Evolutionary conservation across 345 rosid species (phyloP), one percentile per base, ranked within the genome.

Genomic region (Microcos paniculata): DNA sequence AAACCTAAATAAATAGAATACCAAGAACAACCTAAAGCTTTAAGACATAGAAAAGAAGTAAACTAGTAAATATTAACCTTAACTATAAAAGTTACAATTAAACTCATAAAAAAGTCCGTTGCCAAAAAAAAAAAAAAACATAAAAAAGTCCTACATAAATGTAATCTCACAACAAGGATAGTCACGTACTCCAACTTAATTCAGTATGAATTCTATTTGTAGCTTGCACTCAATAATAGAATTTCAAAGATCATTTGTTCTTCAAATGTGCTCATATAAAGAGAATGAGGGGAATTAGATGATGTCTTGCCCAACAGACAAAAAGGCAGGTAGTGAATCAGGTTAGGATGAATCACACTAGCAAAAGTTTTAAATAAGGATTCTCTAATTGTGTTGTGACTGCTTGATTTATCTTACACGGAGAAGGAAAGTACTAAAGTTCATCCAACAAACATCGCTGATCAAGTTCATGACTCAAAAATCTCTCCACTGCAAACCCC

Each of bases 401-500:
- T 40, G 70, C 5, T 31, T 3, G 70, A 64, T 64, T 64, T 42
- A 64, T 40, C 30, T 19, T 21, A 11, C 24, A n/a, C 21, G 30
- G 31, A 23, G 38, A 64, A 5, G 30, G n/a, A 53, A 64, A 40
- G 42, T 64, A 26, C 70, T 21, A 21, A 40, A 40, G 18, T 64
- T 64, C 30, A 21, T 64, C 15, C 19, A 40, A 40, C 28, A 64
- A 64, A 64, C 11, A 64, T 12, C 21, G 48, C 42, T 40, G 49
- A 64, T 21, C 70, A 64, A 64, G 70, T 40, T 63, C 68, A n/a
- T 12, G 30, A 21, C 70, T 64, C 24, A 69, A 69, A 48, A 69
- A 30, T 49, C 26, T 49, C 31, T 69, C 58, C 58, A n/a, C 45
- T 30, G 35, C n/a, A 49, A 26, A 13, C 28, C 13, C 38, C 59